Percentiles rank a stretch among this genome's conserved stretches.
Conservation (phyloP, 768 basidiomycete genomes). For the Hypsizygus marmoreus region DNA sequence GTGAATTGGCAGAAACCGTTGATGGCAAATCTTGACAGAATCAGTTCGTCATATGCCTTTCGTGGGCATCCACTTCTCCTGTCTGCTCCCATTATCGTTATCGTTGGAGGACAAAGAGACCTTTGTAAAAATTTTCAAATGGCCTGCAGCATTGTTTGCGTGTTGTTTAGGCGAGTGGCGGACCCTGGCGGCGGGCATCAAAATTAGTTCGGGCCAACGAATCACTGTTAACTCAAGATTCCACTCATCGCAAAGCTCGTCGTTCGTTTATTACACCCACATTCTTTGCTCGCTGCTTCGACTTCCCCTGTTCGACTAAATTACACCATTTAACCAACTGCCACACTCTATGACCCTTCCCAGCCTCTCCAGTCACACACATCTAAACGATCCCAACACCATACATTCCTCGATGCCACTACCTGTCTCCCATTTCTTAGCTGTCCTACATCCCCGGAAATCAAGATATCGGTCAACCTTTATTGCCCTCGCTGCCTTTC, state of each 20-base stretch:
- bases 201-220: not conserved
- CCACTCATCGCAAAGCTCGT: too few relatives aligned
- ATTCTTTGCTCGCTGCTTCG: constrained; percentile 8
- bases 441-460: constrained; percentile 44
- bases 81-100: too few relatives aligned
- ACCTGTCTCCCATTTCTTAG: constrained; percentile 25
- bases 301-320: not conserved
- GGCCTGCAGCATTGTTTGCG: too few relatives aligned
- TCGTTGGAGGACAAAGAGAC: too few relatives aligned
- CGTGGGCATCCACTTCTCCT: too few relatives aligned
- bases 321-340: constrained; percentile 6
- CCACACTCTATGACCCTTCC: constrained; percentile 19
- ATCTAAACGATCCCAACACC: constrained; percentile 28
- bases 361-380: constrained; percentile 30
- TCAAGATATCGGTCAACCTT: constrained; percentile 54
- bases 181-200: too few relatives aligned
- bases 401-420: constrained; percentile 17
- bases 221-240: too few relatives aligned
- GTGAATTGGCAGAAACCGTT: not conserved
- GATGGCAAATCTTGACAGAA: constrained; percentile 1
- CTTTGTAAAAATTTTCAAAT: too few relatives aligned
- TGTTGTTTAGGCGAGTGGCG: too few relatives aligned
- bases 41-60: too few relatives aligned
- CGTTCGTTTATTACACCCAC: constrained; percentile 11
- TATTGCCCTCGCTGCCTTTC: constrained; percentile 53